phyloP scores from a whole-genome alignment of 768 basidiomycete species.

The Exidia glandulosa region DNA sequence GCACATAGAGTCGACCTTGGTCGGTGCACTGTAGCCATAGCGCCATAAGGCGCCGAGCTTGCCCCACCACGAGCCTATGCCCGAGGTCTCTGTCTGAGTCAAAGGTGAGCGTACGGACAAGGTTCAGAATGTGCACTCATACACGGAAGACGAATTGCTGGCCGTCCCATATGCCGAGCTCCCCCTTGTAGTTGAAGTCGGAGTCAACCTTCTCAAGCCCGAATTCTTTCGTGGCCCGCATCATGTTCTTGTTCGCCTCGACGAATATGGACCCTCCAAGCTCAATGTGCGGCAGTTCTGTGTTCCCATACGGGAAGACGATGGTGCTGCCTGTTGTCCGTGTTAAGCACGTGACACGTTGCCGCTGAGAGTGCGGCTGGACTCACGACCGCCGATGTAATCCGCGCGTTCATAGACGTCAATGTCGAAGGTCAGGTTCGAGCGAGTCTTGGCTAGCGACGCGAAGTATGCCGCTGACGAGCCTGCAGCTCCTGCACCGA shows the following conservation, averaged over 20 bases:
- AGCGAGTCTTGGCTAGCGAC: conserved; percentile 57
- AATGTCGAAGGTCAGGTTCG: conserved; percentile 37
- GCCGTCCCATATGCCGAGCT: conserved; percentile 78
- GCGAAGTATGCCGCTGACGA: conserved; percentile 80
- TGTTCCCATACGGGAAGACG: conserved; percentile 60
- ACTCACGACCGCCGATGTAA: conserved; percentile 82
- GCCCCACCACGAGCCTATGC: conserved; percentile 48
- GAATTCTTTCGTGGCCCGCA: conserved; percentile 72
- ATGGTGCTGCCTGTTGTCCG: conserved; percentile 75
- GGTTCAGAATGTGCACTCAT: conserved; percentile 21
- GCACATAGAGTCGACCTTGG: conserved; percentile 39
- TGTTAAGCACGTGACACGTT: too few relatives aligned
- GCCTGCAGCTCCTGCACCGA: conserved; percentile 86
- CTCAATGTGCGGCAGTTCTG: conserved; percentile 53
- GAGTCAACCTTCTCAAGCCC: conserved; percentile 48
- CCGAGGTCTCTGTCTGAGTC: conserved; percentile 24
- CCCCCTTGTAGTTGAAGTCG: conserved; percentile 34
- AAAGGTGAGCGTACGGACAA: conserved; percentile 1
- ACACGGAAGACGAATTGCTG: conserved; percentile 50
- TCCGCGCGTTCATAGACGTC: conserved; percentile 72
- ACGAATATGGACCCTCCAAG: conserved; percentile 88
- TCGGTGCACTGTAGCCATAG: conserved; percentile 58
- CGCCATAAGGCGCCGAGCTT: conserved; percentile 64
- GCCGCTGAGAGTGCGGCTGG: too few relatives aligned
- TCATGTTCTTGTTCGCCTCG: conserved; percentile 54